Evolutionary conservation across 1,139 yeast species (phyloP).

Genomic region (Fermentozyma sake): DNA sequence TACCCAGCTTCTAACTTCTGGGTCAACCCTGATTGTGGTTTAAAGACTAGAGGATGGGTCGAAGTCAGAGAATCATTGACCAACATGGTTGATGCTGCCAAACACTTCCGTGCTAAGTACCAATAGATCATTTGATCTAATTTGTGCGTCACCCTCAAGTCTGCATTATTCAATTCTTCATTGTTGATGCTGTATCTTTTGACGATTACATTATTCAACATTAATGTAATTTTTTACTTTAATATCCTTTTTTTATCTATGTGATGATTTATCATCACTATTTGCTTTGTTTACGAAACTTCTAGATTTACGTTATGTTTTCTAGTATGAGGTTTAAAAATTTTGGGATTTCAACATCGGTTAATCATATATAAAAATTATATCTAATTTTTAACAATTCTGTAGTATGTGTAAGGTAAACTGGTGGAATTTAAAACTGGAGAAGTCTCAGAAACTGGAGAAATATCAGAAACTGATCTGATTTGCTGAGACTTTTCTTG

Average conservation of each 20-base stretch:
- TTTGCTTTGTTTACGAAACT: conserved; percentile 10
- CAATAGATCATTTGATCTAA: conserved; percentile 12
- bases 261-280: conserved; percentile 17
- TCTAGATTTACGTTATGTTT: conserved; percentile 2
- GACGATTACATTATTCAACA: conserved; percentile 60
- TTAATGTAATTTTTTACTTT: conserved; percentile 45
- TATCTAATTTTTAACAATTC: conserved; percentile 2
- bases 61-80: conserved; percentile 83
- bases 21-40: conserved; percentile 99
- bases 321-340: conserved; percentile 25
- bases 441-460: too few species aligned
- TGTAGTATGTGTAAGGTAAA: too few species aligned
- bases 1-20: conserved; percentile 98
- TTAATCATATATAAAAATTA: conserved; percentile 7
- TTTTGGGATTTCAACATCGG: conserved; percentile 48
- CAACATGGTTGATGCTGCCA: conserved; percentile 99
- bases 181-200: conserved; percentile 40
- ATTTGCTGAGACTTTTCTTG: too few species aligned
- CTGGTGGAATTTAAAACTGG: too few species aligned
- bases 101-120: conserved; percentile 75
- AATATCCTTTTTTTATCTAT: conserved; percentile 10
- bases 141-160: conserved; percentile 7
- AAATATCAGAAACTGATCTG: too few species aligned
- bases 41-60: conserved; percentile 95
- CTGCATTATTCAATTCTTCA: conserved; percentile 24